Conservation (phyloP, 2,329 filamentous ascomycete species). For the Epichloe brachyelytri region DNA sequence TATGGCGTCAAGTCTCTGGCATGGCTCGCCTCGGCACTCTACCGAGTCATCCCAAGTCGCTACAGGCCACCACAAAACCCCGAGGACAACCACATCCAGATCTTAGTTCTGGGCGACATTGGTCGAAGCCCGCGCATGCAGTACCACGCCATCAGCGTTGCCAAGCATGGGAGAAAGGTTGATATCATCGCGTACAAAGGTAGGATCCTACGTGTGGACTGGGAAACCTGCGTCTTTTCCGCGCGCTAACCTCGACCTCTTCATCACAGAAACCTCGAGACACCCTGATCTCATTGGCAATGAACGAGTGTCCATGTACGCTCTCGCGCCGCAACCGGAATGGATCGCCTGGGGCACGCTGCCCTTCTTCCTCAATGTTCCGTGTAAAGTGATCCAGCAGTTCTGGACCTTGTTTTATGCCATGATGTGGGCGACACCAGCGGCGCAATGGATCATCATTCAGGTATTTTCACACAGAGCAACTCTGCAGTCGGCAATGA, state of each 20-base stretch:
- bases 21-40: slow-evolving; percentile 13
- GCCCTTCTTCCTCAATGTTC: slow-evolving; percentile 66
- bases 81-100: slow-evolving; percentile 45
- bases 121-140: slow-evolving; percentile 96
- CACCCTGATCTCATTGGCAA: slow-evolving; percentile 65
- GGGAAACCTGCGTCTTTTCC: background rate
- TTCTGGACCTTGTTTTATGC: slow-evolving; percentile 55
- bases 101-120: slow-evolving; percentile 89
- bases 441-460: slow-evolving; percentile 74
- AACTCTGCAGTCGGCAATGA: background rate
- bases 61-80: slow-evolving; percentile 22
- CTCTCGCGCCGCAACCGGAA: slow-evolving; percentile 55
- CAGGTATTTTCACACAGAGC: slow-evolving; percentile 37
- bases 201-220: slow-evolving; percentile 18
- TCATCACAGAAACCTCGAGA: slow-evolving; percentile 54
- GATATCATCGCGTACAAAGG: slow-evolving; percentile 82
- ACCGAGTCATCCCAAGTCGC: slow-evolving; percentile 19
- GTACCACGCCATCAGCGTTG: slow-evolving; percentile 89
- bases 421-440: slow-evolving; percentile 60
- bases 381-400: slow-evolving; percentile 80
- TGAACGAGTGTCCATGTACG: slow-evolving; percentile 55
- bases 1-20: slow-evolving; percentile 11
- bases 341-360: slow-evolving; percentile 55
- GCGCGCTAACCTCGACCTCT: background rate
- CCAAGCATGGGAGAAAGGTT: slow-evolving; percentile 66